Base-by-base conservation (phyloP, 345 rosid genomes). In the Cardiospermum halicacabum region DNA sequence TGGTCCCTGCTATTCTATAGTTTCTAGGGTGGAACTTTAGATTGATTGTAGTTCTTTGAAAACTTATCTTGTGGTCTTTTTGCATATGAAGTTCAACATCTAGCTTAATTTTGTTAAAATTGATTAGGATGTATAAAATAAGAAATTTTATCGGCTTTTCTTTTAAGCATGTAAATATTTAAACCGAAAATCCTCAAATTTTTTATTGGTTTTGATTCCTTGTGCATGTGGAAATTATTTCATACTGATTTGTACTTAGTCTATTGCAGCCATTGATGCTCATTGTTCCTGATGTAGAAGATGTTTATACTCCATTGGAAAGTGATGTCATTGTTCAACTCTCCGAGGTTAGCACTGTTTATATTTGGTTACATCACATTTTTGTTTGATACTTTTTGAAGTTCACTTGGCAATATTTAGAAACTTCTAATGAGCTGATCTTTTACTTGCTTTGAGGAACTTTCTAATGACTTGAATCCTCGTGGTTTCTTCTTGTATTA, bases 281-380 rank as follows among this genome's bases (percentile, higher is more conserved):
- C 64, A 87, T 95, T 66, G 96, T 91, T 66, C 99, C 99, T 26
- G 99, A 95, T 72, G 73, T 95, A 55, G 86, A 89, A 84, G 99
- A 95, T 81, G 97, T 95, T 37, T 95, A 91, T 69, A 95, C 99
- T 64, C 99, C 99, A 51, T 74, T 95, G 65, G 80, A 89, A 74
- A 81, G 91, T 56, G 99, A 95, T 83, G 85, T 95, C 49, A 73
- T 95, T 76, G 97, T 95, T 72, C 93, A 79, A 49, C 81, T 91
- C 68, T 85, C 96, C 60, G 97, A 95, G 90, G 99, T 91, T 65
- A 78, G 85, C 66, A 55, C 54, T 69, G 26, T 43, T 27, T 18
- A 27, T 39, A 37, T 37, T 40, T 18, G 53, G 28, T 21, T 42
- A 25, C 49, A 60, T 51, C 58, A 58, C 55, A 5, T 68, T 50